A percentile compares a stretch with the other conserved stretches of the same genome.
Evolutionary conservation across 2,329 filamentous ascomycete species (phyloP).

Genomic region (Mycosphaerella arachidis): DNA sequence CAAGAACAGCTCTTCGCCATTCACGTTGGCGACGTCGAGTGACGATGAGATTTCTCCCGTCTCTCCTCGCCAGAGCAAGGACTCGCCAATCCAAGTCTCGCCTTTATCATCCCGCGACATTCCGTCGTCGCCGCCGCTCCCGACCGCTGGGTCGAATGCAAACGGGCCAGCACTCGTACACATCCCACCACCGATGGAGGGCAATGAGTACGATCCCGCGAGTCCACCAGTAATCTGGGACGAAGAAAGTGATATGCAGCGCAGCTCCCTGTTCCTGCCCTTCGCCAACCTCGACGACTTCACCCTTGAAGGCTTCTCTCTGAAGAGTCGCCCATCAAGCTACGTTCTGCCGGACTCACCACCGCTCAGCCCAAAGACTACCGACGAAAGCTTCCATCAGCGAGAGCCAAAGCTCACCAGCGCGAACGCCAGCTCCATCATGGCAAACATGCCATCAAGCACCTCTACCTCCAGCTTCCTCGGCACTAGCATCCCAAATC

Average conservation of each 20-base stretch:
- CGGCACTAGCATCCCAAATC: slow-evolving; percentile 23
- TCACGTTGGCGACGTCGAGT: slow-evolving; percentile 16
- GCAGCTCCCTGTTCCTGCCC: slow-evolving; percentile 20
- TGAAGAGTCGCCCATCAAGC: slow-evolving; percentile 14
- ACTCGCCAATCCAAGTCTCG: not conserved
- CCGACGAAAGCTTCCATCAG: slow-evolving; percentile 15
- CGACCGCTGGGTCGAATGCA: slow-evolving; percentile 16
- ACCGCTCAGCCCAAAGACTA: slow-evolving; percentile 38
- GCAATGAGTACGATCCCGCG: slow-evolving; percentile 29
- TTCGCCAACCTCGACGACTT: slow-evolving; percentile 12
- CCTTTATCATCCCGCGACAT: slow-evolving; percentile 12
- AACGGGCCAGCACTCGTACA: slow-evolving; percentile 24
- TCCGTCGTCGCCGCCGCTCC: slow-evolving; percentile 27
- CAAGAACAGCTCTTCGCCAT: slow-evolving; percentile 17
- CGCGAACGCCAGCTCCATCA: slow-evolving; percentile 32
- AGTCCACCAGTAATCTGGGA: slow-evolving; percentile 21
- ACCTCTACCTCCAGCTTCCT: slow-evolving; percentile 18
- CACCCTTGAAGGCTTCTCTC: slow-evolving; percentile 12
- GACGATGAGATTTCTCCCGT: slow-evolving; percentile 5
- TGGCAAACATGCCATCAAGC: slow-evolving; percentile 15
- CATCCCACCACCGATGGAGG: slow-evolving; percentile 10
- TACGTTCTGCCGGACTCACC: slow-evolving; percentile 29
- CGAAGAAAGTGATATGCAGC: slow-evolving; percentile 9
- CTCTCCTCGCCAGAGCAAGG: not conserved
- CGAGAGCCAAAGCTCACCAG: slow-evolving; percentile 26